Percentiles rank a stretch among this genome's conserved stretches.
Evolutionary conservation across 2,329 filamentous ascomycete species (phyloP).

Genomic region (Cercospora sesami): DNA sequence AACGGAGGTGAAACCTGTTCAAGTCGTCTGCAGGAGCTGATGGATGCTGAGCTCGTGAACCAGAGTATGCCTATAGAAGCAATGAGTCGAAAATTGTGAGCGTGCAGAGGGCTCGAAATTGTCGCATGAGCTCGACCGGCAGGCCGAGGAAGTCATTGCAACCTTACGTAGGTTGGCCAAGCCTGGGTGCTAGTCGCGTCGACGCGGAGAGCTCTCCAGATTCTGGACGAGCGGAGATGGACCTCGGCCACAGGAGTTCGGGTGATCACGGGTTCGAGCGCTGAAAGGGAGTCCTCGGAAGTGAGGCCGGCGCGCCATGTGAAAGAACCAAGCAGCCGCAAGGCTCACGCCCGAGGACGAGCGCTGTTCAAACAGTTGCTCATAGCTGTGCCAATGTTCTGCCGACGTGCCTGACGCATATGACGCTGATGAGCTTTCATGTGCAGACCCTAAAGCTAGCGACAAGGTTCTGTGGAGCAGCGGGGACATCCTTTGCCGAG

Average conservation of each 20-base stretch:
- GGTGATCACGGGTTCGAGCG: conserved; percentile 24
- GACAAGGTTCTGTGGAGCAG: conserved; percentile 15
- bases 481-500: conserved; percentile 14
- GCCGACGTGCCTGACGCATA: conserved; percentile 11
- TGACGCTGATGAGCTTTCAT: conserved; percentile 20
- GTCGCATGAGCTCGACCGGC: conserved; percentile 25
- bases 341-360: neutral
- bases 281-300: neutral
- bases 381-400: conserved; percentile 3
- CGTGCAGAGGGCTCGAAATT: conserved; percentile 23
- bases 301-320: neutral
- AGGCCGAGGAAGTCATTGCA: conserved; percentile 28
- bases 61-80: neutral
- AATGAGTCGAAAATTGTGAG: conserved; percentile 9
- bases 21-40: neutral
- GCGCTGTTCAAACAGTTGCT: neutral
- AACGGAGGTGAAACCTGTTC: neutral
- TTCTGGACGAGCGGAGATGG: conserved; percentile 35
- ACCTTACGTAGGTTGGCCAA: conserved; percentile 32
- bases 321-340: neutral
- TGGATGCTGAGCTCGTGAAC: neutral
- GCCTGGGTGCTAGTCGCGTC: conserved; percentile 23
- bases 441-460: conserved; percentile 15
- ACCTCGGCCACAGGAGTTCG: conserved; percentile 27
- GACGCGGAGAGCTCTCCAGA: conserved; percentile 26